These are phyloP conservation scores for Eucalyptus tenuipes DNA, from an alignment of 345 rosid genomes.

Conservation along the genomic window DNA sequence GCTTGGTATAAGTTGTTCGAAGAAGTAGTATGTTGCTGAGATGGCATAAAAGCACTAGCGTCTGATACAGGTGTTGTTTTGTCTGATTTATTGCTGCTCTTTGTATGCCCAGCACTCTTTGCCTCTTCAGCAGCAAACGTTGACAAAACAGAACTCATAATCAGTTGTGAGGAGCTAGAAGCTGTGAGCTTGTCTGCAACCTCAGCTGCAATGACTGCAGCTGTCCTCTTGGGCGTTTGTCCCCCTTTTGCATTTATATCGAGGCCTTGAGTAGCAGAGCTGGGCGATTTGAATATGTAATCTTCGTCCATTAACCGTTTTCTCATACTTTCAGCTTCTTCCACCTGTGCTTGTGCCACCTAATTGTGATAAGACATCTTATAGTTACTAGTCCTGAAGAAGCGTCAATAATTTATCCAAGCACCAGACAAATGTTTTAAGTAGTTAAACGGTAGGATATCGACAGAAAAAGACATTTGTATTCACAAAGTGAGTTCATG, in stretches of 20 bases:
- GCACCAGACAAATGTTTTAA: background rate
- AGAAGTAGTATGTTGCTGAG: conserved; percentile 13
- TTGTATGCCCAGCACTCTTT: conserved; percentile 37
- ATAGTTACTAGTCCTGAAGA: background rate
- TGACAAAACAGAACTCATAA: conserved; percentile 86
- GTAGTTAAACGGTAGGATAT: fast-evolving
- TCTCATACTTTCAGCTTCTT: conserved; percentile 65
- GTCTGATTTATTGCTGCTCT: conserved; percentile 14
- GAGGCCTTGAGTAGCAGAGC: background rate
- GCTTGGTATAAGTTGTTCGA: conserved; percentile 17
- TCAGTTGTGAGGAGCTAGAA: conserved; percentile 83
- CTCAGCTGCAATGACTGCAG: conserved; percentile 94
- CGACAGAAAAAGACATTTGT: too few species aligned
- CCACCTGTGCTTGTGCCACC: conserved; percentile 74
- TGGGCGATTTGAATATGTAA: conserved; percentile 21
- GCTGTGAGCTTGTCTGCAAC: conserved; percentile 88
- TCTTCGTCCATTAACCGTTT: conserved; percentile 48
- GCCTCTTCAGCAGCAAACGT: conserved; percentile 94
- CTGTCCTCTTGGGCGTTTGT: conserved; percentile 50
- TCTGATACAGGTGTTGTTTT: conserved; percentile 29
- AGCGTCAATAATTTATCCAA: fast-evolving
- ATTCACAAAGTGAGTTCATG: fast-evolving
- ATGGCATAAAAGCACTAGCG: conserved; percentile 17
- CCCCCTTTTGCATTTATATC: conserved; percentile 24
- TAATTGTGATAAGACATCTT: background rate